Percentiles rank a stretch among this genome's conserved stretches.
phyloP scores from a whole-genome alignment of 805 yeast genomes.

The Scheffersomyces lignosus region DNA sequence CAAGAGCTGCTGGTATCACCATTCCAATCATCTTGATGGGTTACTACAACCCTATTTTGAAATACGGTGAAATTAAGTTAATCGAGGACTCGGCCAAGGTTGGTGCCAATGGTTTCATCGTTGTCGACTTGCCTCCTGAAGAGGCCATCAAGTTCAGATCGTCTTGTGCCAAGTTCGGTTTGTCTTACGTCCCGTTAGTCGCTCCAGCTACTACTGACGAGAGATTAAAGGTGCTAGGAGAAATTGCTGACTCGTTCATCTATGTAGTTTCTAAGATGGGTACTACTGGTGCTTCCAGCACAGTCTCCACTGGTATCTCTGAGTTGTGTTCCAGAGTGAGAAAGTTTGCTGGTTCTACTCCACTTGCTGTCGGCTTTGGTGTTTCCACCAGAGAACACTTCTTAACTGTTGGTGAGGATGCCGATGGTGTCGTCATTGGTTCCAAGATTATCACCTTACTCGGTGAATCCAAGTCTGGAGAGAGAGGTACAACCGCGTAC shows the following conservation, averaged over 20 bases:
- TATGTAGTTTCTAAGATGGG: slow-evolving; percentile 99
- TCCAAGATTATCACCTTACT: slow-evolving; percentile 74
- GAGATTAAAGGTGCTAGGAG: slow-evolving; percentile 72
- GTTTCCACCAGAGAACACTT: slow-evolving; percentile 93
- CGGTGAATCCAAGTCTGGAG: slow-evolving; percentile 60
- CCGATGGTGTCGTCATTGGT: slow-evolving; percentile 98
- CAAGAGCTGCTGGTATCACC: slow-evolving; percentile 80
- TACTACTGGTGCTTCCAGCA: slow-evolving; percentile 84
- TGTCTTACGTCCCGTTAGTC: slow-evolving; percentile 88
- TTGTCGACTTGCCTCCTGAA: slow-evolving; percentile 97
- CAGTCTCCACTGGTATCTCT: slow-evolving; percentile 62
- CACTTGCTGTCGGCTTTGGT: slow-evolving; percentile 94
- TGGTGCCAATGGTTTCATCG: slow-evolving; percentile 93
- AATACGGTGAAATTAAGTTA: slow-evolving; percentile 84
- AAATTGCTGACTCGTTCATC: slow-evolving; percentile 91
- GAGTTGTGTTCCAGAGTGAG: slow-evolving; percentile 75
- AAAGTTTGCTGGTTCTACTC: slow-evolving; percentile 61
- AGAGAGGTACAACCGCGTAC: slow-evolving; percentile 63
- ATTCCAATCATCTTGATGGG: slow-evolving; percentile 96
- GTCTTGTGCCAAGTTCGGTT: slow-evolving; percentile 61
- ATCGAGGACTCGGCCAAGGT: slow-evolving; percentile 76
- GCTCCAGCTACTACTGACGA: slow-evolving; percentile 97
- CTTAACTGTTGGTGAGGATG: slow-evolving; percentile 67
- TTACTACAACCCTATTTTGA: slow-evolving; percentile 90
- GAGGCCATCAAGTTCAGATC: slow-evolving; percentile 88